Evolutionary conservation across 2,329 filamentous ascomycete species (phyloP), one percentile per base, ranked within the genome.

Genomic region (Aspergillus calidoustus): DNA sequence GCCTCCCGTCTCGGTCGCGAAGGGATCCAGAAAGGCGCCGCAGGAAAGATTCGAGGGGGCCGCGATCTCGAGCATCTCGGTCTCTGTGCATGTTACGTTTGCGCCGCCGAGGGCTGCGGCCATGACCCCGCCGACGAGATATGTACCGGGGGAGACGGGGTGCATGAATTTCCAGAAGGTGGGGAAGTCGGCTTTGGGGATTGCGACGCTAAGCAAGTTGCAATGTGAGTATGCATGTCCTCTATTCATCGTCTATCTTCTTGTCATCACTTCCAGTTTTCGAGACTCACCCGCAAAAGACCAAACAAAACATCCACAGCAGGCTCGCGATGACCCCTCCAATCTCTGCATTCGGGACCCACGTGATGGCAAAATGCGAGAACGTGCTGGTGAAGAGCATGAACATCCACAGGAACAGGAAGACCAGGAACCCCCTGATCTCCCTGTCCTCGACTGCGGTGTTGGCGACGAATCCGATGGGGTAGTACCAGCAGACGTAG

Each of bases 401-500:
- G 55, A 57, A 57, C 11, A 19, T 31, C 43, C 50, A 46, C 43
- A 43, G 15, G 38, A 54, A 30, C 28, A 30, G 44, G 34, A 41
- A 49, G 38, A 31, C 15, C 22, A 41, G 50, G 30, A 41, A 17
- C 25, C 28, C 28, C 17, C 15, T 17, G 31, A 25, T 11, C 7
- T 7, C 31, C 2, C 19, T 38, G n/a, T 54, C n/a, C 5, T n/a
- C 19, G 0, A 15, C 23, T 8, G n/a, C 17, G 8, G 30, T 22
- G 22, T 54, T 54, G 8, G 23, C 30, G 3, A 19, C n/a, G 11
- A 43, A 19, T 17, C 54, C 54, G 17, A 49, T 57, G 2, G 54
- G 54, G 53, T 61, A 61, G 47, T 61, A 61, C 53, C 53, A 57
- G 47, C 46, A 51, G 31, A 54, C 3, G 19, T 17, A 57, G 23